Evolutionary conservation across 176 grass and related monocot species (phyloP), one percentile per base, ranked within the genome.

Genomic region (Oryza rufipogon): DNA sequence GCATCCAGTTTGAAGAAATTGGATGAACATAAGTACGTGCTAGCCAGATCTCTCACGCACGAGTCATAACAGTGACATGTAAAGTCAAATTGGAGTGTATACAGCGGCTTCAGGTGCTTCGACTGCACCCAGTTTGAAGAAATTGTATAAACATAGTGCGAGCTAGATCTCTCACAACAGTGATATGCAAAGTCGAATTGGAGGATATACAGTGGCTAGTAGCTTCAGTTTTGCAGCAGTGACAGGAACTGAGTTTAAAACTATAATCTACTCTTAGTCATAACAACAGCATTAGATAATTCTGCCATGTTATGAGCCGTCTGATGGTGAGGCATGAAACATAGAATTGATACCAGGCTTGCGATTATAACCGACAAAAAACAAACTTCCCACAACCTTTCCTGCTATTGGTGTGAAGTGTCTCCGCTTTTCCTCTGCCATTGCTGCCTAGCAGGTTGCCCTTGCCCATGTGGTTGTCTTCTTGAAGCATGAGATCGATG

Each of bases 371-470:
- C 54, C 8, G 2, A 64, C 15, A 26, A 70, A 39, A 79, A 16
- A 68, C 16, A 64, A 28, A 39, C 67, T 41, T 81, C 14, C 78
- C 68, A 39, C 25, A 25, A 26, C 11, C 6, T 20, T n/a, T 32
- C 30, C 30, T 69, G 77, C 77, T 87, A 93, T 90, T 92, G 83
- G 4, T 89, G 81, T 75, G 75, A 90, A 75, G 85, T 86, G 42
- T 83, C 89, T 16, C 70, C 65, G 32, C 65, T 87, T 80, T 83
- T 95, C 76, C 80, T 90, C 76, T 87, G 86, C 96, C 92, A 97
- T 25, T 94, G 90, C 36, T 92, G 85, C 78, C 69, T 85, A 61
- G 1, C 48, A 39, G 87, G 6, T 49, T 94, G 80, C 2, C 28
- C 64, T 49, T 94, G 80, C 2, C 28, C 64, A 4, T 79, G 71